Evolutionary conservation across 2,329 filamentous ascomycete species (phyloP).

Genomic region (Phyllosticta citrichinensis): DNA sequence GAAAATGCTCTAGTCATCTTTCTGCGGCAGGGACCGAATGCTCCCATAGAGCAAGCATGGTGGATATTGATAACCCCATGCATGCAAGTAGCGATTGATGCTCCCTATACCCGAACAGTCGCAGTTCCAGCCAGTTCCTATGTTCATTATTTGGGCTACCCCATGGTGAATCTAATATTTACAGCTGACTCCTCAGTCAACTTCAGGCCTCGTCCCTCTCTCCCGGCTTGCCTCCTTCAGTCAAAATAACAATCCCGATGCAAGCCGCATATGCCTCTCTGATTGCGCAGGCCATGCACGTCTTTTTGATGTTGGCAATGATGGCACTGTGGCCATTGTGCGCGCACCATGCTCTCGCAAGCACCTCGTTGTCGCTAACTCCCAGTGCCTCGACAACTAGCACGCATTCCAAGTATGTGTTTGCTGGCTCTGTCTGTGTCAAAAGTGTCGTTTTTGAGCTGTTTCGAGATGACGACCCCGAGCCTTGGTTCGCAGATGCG

Average conservation of each 20-base stretch:
- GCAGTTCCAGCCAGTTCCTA: no score
- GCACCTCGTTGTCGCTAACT: conserved; percentile 63
- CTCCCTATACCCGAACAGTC: no score
- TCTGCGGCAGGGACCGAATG: no score
- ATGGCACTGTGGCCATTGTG: conserved; percentile 65
- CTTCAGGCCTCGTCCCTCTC: conserved; percentile 30
- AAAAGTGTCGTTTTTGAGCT: conserved; percentile 11
- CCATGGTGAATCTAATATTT: neutral
- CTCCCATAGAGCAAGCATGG: no score
- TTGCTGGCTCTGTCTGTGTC: conserved; percentile 15
- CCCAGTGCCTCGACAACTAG: conserved; percentile 65
- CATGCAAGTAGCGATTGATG: no score
- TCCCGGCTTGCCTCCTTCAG: conserved; percentile 34
- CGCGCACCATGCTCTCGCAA: conserved; percentile 67
- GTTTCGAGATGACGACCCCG: conserved; percentile 19
- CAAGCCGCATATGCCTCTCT: conserved; percentile 67
- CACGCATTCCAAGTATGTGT: conserved; percentile 47
- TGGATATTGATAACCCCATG: no score
- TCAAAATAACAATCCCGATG: conserved; percentile 60
- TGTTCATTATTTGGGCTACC: no score
- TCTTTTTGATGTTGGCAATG: conserved; percentile 57
- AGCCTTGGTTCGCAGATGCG: neutral
- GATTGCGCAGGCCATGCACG: conserved; percentile 65
- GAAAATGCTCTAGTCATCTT: no score
- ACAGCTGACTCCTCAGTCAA: neutral